Base-by-base conservation (phyloP, 2,329 filamentous ascomycete species). In the Nothophoma quercina region DNA sequence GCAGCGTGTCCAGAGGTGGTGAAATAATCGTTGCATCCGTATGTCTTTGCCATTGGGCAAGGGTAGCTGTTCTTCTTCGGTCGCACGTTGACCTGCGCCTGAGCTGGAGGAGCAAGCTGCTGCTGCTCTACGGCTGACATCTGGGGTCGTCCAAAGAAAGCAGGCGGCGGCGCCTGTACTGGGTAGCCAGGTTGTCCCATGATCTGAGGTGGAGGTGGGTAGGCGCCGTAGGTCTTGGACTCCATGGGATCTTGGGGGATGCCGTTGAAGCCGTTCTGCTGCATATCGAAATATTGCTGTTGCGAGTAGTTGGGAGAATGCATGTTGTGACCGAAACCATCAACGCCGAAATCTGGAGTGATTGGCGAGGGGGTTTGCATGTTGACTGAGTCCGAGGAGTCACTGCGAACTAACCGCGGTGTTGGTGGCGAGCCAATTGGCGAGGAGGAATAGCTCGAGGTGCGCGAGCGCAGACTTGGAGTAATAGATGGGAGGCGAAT, bases 1-100 rank as follows among this genome's bases (percentile, higher is more conserved):
- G 90, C 91, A n/a, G 90, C 89, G 66, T 93, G 90, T 34, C 90
- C 90, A 0, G 90, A 93, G 2, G 90, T 93, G 52, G 90, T 93
- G 71, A 93, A 93, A 9, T 86, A 90, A 78, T 91, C 90, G 65
- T 84, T 84, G 77, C 90, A 93, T 32, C 85, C 83, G 63, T 86
- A 88, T 43, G 82, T 83, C 58, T 91, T 88, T 26, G 86, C 84
- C 68, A 88, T 88, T 19, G 88, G 87, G 71, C 89, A 92, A 1
- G 88, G 88, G 64, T 90, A 91, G 51, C 87, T 83, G 71, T 86
- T 84, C 87, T 91, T 73, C 80, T 80, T 81, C 19, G 76, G 68
- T 2, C 72, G 63, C 1, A 67, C 58, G 54, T 77, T 77, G 75
- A 51, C 54, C n/a, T 63, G 56, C 13, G 49, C 84, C 77, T 60